phyloP scores from a whole-genome alignment of 2,329 filamentous ascomycete species.

The Volutella citrinella region DNA sequence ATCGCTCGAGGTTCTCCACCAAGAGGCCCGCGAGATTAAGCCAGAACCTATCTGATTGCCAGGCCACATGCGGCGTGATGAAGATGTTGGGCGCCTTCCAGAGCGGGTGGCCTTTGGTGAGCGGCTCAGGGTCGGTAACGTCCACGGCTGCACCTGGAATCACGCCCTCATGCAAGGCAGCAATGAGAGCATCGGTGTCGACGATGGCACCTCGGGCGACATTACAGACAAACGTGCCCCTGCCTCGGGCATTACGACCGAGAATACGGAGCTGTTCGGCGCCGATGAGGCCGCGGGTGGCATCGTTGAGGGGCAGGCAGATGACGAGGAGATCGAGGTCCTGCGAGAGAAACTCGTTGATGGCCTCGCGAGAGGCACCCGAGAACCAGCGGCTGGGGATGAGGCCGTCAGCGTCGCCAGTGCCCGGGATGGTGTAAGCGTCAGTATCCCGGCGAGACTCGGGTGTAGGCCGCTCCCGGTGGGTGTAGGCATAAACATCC shows the following conservation, averaged over 20 bases:
- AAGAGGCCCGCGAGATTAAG: slow-evolving; percentile 25
- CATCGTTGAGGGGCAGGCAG: slow-evolving; percentile 37
- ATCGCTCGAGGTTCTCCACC: slow-evolving; percentile 26
- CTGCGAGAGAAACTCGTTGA: slow-evolving; percentile 41
- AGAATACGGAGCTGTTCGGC: slow-evolving; percentile 41
- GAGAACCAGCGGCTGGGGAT: slow-evolving; percentile 42
- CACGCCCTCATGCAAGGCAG: slow-evolving; percentile 43
- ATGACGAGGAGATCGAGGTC: slow-evolving; percentile 44
- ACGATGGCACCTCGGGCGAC: slow-evolving; percentile 55
- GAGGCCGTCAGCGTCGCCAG: slow-evolving; percentile 43
- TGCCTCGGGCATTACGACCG: slow-evolving; percentile 10
- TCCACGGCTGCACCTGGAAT: slow-evolving; percentile 63
- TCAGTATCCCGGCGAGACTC: slow-evolving; percentile 53
- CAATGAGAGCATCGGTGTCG: slow-evolving; percentile 49
- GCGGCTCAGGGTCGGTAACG: slow-evolving; percentile 69
- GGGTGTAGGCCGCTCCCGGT: slow-evolving; percentile 54
- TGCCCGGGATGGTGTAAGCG: slow-evolving; percentile 64
- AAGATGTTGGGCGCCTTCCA: slow-evolving; percentile 64
- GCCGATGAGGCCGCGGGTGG: slow-evolving; percentile 41
- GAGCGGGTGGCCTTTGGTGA: slow-evolving; percentile 60
- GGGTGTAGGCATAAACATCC: slow-evolving; percentile 66
- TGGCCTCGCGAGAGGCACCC: slow-evolving; percentile 27
- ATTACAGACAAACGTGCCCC: slow-evolving; percentile 60
- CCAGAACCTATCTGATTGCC: slow-evolving; percentile 28
- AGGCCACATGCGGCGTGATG: slow-evolving; percentile 44